These are phyloP conservation scores for Fusarium ramigenum DNA, from an alignment of 2,329 filamentous ascomycete species.

Conservation along the genomic window DNA sequence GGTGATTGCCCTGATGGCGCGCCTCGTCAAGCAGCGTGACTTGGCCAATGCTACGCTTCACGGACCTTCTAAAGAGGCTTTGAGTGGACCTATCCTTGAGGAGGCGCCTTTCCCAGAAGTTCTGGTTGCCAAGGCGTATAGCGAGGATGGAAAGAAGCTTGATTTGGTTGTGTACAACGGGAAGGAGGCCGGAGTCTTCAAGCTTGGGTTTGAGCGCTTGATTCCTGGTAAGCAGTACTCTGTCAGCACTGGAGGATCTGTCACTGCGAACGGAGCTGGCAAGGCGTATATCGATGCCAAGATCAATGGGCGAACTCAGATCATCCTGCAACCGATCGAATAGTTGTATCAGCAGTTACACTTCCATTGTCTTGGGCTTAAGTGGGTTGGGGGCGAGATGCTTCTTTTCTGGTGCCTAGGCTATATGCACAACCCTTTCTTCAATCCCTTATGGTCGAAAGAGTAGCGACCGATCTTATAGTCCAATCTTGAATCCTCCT, in stretches of 20 bases:
- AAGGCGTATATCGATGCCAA: neutral
- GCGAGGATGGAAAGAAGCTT: neutral
- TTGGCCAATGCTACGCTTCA: neutral
- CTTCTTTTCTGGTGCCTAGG: neutral
- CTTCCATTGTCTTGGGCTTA: fast-evolving
- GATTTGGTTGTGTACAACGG: neutral
- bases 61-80: neutral
- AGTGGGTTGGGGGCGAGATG: fast-evolving
- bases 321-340: neutral
- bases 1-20: neutral
- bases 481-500: conserved; percentile 19
- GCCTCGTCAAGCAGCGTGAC: neutral
- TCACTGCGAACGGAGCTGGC: neutral
- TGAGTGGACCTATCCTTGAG: neutral
- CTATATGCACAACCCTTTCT: too few species aligned
- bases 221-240: neutral
- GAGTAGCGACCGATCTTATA: neutral
- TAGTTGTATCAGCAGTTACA: neutral
- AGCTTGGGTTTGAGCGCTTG: neutral
- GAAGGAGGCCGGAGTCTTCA: neutral
- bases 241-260: neutral
- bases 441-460: fast-evolving
- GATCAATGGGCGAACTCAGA: neutral
- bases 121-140: fast-evolving
- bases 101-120: neutral